Conservation (phyloP, 2,329 filamentous ascomycete genomes). For the Cordyceps cicadae region DNA sequence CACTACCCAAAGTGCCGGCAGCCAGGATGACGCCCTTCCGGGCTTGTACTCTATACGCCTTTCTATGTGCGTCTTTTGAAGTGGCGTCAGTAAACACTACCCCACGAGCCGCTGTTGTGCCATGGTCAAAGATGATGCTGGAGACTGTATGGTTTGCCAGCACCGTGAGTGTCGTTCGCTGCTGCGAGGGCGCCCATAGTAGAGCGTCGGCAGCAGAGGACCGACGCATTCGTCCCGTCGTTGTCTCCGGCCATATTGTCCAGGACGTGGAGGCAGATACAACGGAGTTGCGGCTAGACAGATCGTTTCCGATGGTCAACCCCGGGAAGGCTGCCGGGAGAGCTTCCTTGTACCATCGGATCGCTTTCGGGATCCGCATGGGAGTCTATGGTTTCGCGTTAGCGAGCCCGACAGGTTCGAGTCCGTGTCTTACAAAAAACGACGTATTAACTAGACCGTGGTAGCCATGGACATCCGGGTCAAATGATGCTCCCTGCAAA, state of each 20-base stretch:
- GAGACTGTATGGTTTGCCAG: conserved; percentile 24
- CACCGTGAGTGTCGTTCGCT: conserved; percentile 23
- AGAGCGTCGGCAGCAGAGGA: conserved; percentile 18
- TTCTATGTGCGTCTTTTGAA: conserved; percentile 38
- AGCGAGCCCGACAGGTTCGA: not conserved
- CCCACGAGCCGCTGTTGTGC: not conserved
- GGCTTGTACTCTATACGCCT: conserved; percentile 17
- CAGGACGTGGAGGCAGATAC: conserved; percentile 19
- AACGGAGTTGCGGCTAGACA: conserved; percentile 17
- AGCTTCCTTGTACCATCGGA: conserved; percentile 17
- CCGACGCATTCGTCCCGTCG: conserved; percentile 13
- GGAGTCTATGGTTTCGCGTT: conserved; percentile 12
- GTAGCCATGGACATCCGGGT: conserved; percentile 24
- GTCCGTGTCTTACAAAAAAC: conserved; percentile 15
- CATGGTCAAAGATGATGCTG: conserved; percentile 23
- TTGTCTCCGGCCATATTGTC: conserved; percentile 18
- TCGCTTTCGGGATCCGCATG: conserved; percentile 17
- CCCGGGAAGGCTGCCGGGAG: conserved; percentile 16
- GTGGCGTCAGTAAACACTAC: conserved; percentile 11
- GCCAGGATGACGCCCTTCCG: conserved; percentile 14
- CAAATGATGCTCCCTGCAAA: conserved; percentile 14
- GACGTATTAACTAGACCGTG: conserved; percentile 18
- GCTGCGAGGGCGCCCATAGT: conserved; percentile 26
- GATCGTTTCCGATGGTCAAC: conserved; percentile 16
- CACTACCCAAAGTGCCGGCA: conserved; percentile 13